Percentiles rank a stretch among this genome's conserved stretches.
phyloP scores from a whole-genome alignment of 2,329 filamentous ascomycete genomes.

The Claviceps citrina region DNA sequence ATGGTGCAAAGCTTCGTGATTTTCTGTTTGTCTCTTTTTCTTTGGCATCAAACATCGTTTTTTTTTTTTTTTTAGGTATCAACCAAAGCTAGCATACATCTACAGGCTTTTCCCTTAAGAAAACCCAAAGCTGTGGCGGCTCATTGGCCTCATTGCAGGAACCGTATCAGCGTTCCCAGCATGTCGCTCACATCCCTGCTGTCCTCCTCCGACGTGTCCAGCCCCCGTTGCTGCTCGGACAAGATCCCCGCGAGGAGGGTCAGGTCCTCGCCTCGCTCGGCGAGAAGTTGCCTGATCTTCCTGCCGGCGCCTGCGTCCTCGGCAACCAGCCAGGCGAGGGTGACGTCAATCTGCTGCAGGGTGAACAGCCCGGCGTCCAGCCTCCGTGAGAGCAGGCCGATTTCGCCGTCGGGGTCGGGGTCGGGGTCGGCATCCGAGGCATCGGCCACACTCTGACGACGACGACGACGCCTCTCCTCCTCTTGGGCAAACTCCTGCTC shows the following conservation, averaged over 20 bases:
- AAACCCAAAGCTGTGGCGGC: not conserved
- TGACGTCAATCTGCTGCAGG: conserved; percentile 68
- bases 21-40: no score
- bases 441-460: no score
- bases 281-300: conserved; percentile 48
- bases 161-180: conserved; percentile 36
- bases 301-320: conserved; percentile 65
- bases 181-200: conserved; percentile 44
- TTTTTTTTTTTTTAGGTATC: no score
- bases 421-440: conserved; percentile 6
- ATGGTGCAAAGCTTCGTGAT: no score
- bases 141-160: conserved; percentile 22
- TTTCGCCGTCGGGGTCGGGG: conserved; percentile 36
- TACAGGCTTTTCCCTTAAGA: not conserved
- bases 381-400: conserved; percentile 58
- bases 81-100: no score
- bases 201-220: conserved; percentile 41
- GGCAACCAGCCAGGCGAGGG: conserved; percentile 79
- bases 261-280: conserved; percentile 52
- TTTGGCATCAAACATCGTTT: no score
- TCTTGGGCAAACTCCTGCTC: conserved; percentile 31
- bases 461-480: not conserved
- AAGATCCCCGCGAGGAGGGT: conserved; percentile 50
- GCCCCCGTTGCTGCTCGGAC: conserved; percentile 38
- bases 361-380: conserved; percentile 76